Conservation (phyloP, 2,329 filamentous ascomycete genomes). For the Pseudocercospora macadamiae region DNA sequence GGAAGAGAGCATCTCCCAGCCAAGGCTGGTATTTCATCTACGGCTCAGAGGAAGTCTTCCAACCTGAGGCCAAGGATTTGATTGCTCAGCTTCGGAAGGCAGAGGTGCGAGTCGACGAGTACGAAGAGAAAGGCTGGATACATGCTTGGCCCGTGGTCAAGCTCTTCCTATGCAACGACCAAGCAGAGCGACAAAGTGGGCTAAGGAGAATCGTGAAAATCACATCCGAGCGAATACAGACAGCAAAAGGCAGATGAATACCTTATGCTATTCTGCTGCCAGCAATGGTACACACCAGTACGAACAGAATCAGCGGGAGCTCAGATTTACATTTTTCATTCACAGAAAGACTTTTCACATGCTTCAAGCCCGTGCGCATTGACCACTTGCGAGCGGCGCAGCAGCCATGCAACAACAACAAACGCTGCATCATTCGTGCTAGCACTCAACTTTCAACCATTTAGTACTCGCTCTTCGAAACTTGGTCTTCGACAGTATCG, state of each 20-base stretch:
- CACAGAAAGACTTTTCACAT: too few species aligned
- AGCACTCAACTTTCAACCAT: too few species aligned
- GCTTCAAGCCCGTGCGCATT: too few species aligned
- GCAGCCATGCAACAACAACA: too few species aligned
- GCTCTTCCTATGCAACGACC: slow-evolving; percentile 57
- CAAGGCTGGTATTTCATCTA: slow-evolving; percentile 72
- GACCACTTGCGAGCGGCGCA: too few species aligned
- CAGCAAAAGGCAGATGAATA: slow-evolving; percentile 10
- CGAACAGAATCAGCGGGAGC: too few species aligned
- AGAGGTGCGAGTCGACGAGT: slow-evolving; percentile 58
- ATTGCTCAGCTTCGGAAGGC: slow-evolving; percentile 59
- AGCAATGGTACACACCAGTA: too few species aligned
- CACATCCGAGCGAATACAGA: slow-evolving; percentile 24
- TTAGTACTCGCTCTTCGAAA: too few species aligned
- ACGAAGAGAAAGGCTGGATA: slow-evolving; percentile 67
- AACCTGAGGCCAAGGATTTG: slow-evolving; percentile 67
- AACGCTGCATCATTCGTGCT: too few species aligned
- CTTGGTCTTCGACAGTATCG: too few species aligned
- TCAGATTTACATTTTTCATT: too few species aligned
- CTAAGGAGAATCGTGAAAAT: slow-evolving; percentile 47
- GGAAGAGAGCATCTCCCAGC: slow-evolving; percentile 67
- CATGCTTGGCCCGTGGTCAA: slow-evolving; percentile 82
- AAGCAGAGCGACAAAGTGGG: slow-evolving; percentile 51
- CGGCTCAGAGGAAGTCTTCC: slow-evolving; percentile 77
- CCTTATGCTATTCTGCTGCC: too few species aligned